phyloP scores from a whole-genome alignment of 1,284 basidiomycete genomes.

The Sporisorium exsertum region DNA sequence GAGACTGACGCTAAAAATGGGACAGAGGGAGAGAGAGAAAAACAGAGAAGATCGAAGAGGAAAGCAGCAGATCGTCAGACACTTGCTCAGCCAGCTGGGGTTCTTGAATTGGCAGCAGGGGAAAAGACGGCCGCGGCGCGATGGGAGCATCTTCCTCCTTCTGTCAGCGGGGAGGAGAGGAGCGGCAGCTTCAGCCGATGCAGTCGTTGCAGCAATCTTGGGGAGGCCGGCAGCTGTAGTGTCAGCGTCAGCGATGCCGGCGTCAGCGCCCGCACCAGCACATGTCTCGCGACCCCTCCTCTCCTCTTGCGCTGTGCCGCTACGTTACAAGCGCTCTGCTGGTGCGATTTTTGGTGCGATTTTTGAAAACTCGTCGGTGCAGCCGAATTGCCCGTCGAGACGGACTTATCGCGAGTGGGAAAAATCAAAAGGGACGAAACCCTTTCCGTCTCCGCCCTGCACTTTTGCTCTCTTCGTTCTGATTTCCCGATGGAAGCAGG shows the following conservation, averaged over 20 bases:
- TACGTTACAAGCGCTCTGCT: constrained; percentile 3
- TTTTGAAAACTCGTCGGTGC: constrained; percentile 6
- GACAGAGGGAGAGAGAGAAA: background rate
- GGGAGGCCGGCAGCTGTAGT: no score
- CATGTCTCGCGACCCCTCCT: no score
- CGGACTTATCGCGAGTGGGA: background rate
- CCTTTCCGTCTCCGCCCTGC: background rate
- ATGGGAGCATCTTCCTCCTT: constrained; percentile 4
- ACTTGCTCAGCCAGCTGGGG: background rate
- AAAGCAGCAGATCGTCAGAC: background rate
- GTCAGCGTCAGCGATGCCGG: no score
- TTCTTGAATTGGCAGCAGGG: background rate
- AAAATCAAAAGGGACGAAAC: constrained; percentile 25
- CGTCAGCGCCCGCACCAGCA: no score
- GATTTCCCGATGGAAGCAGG: background rate
- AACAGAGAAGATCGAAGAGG: background rate
- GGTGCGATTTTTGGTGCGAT: background rate
- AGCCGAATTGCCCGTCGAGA: constrained; percentile 6
- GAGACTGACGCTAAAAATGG: background rate
- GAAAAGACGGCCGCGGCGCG: background rate
- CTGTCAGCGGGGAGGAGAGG: background rate
- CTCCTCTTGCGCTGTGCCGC: no score
- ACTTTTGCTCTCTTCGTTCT: background rate
- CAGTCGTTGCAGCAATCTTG: background rate
- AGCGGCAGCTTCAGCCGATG: constrained; percentile 1